Percentiles rank a stretch among this genome's conserved stretches.
These are phyloP conservation scores for Glycyrrhiza uralensis DNA, from an alignment of 306 rosid species.

Conservation along the genomic window DNA sequence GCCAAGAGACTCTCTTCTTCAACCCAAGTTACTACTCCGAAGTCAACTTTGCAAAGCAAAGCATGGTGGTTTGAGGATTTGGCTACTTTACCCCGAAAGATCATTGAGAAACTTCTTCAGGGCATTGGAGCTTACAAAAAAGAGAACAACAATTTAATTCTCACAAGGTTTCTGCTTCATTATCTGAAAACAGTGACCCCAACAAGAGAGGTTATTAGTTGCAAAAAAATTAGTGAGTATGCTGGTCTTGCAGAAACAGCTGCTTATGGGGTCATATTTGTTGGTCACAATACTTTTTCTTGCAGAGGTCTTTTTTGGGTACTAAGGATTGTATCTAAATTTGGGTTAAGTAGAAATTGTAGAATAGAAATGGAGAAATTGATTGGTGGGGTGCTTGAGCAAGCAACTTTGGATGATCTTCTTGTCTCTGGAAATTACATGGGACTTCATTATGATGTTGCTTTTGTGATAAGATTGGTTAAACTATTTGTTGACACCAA, in stretches of 20 bases:
- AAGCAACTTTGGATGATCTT: conserved; percentile 71
- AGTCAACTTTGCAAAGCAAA: conserved; percentile 38
- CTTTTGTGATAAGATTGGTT: conserved; percentile 60
- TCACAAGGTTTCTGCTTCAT: conserved; percentile 70
- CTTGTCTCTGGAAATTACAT: conserved; percentile 49
- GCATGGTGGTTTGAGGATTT: conserved; percentile 84
- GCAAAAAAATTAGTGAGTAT: conserved; percentile 26
- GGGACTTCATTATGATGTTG: conserved; percentile 61
- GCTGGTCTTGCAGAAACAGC: conserved; percentile 63
- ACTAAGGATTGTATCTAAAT: conserved; percentile 51
- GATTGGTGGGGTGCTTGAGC: conserved; percentile 64
- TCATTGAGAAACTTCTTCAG: conserved; percentile 53
- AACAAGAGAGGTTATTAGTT: background rate
- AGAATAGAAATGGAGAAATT: conserved; percentile 57
- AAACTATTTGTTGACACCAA: conserved; percentile 43
- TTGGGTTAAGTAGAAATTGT: conserved; percentile 47
- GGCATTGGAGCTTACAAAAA: conserved; percentile 43
- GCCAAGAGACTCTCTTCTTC: conserved; percentile 40
- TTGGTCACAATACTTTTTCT: conserved; percentile 50
- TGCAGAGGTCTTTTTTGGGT: conserved; percentile 71
- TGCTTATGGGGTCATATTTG: conserved; percentile 47
- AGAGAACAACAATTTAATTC: conserved; percentile 45
- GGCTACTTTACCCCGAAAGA: conserved; percentile 52
- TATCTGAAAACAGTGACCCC: conserved; percentile 47
- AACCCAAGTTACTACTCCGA: conserved; percentile 42